Percentiles rank a stretch among this genome's conserved stretches.
Evolutionary conservation across 257 asterid species (phyloP).

Genomic region (Solanum chiquidenum): DNA sequence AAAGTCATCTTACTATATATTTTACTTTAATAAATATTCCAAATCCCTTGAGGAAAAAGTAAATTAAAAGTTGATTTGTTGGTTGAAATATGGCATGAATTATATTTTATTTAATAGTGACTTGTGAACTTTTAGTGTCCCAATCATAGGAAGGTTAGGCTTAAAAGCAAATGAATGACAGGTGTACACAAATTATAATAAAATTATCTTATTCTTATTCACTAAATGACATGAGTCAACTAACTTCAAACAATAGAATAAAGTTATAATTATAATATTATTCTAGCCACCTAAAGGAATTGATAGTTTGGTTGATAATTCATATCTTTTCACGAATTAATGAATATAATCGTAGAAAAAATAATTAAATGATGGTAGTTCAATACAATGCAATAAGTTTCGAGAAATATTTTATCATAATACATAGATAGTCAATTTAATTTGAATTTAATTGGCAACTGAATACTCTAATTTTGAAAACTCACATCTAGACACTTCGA

Average conservation of each 20-base stretch:
- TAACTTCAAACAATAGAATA: not conserved
- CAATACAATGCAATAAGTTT: not conserved
- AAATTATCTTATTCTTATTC: not conserved
- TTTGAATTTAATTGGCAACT: too few species aligned
- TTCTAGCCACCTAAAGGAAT: not conserved
- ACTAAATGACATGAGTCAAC: not conserved
- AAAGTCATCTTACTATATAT: not conserved
- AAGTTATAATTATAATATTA: not conserved
- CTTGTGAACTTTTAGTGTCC: slow-evolving; percentile 1
- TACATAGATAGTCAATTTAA: too few species aligned
- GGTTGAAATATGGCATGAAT: not conserved
- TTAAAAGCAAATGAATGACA: slow-evolving; percentile 2
- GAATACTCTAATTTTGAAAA: not conserved
- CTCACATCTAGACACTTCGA: not conserved
- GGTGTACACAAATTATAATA: not conserved
- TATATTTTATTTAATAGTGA: not conserved
- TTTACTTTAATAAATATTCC: not conserved
- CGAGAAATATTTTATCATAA: not conserved
- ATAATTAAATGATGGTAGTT: not conserved
- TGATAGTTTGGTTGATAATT: not conserved
- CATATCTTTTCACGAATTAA: not conserved
- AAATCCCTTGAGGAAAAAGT: not conserved
- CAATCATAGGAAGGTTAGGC: slow-evolving; percentile 4
- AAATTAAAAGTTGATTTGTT: slow-evolving; percentile 1
- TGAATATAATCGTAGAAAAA: not conserved